Percentiles rank a stretch among this genome's conserved stretches.
Evolutionary conservation across 148 eudicot genomes (phyloP).

Genomic region (Silene latifolia): DNA sequence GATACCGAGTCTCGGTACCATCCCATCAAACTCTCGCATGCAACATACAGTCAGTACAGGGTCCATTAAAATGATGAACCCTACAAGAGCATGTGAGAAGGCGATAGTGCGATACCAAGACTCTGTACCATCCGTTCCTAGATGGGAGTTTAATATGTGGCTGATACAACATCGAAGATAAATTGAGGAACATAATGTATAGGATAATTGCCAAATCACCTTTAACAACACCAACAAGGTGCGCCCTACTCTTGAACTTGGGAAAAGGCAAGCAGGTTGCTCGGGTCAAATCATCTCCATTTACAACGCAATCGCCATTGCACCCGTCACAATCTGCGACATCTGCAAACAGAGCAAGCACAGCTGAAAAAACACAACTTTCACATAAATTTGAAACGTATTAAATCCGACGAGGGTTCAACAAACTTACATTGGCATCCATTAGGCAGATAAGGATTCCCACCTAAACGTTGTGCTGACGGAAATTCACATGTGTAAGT

Average conservation of each 20-base stretch:
- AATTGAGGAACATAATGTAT: too few relatives aligned
- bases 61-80: too few relatives aligned
- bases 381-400: not conserved
- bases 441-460: constrained; percentile 27
- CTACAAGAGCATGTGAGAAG: too few relatives aligned
- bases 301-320: constrained; percentile 7
- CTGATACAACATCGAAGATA: too few relatives aligned
- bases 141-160: too few relatives aligned
- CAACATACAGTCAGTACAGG: too few relatives aligned
- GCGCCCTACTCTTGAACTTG: constrained; percentile 7
- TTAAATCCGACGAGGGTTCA: not conserved
- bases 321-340: constrained; percentile 6
- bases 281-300: constrained; percentile 3
- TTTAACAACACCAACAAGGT: constrained; percentile 5
- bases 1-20: too few relatives aligned
- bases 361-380: not conserved
- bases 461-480: constrained; percentile 1
- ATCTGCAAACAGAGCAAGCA: constrained; percentile 10
- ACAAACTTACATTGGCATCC: constrained; percentile 23
- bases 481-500: constrained; percentile 12
- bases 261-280: not conserved
- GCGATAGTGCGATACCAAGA: too few relatives aligned
- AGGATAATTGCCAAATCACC: not conserved
- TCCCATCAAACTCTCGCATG: too few relatives aligned
- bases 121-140: too few relatives aligned